Base-by-base conservation (phyloP, 768 basidiomycete genomes). In the Holtermanniella nyarrowii region DNA sequence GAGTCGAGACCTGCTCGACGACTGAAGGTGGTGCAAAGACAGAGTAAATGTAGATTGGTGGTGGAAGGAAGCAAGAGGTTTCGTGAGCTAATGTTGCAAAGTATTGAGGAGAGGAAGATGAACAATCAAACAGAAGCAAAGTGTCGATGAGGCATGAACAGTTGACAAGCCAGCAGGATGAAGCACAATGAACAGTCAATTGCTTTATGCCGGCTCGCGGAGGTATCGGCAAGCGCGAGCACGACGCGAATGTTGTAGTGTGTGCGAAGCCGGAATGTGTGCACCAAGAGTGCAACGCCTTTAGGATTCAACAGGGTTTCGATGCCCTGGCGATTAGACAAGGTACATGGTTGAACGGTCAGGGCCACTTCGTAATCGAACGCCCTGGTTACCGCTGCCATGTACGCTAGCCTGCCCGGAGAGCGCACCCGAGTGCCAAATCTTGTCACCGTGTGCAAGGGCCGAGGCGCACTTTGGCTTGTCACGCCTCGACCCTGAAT, bases 1-100 rank as follows among this genome's bases (percentile, higher is more conserved):
- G 46, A 43, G 54, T 5, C 24, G 46, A 48, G 46, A 37, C 46
- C 46, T 48, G 46, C 46, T 48, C 46, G 46, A 14, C 5, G 27
- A n/a, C n/a, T n/a, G n/a, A n/a, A n/a, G n/a, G n/a, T n/a, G n/a
- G n/a, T n/a, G n/a, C n/a, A n/a, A n/a, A n/a, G n/a, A n/a, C n/a
- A n/a, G n/a, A n/a, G n/a, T n/a, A n/a, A n/a, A n/a, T n/a, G n/a
- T n/a, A n/a, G n/a, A n/a, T n/a, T n/a, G n/a, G n/a, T n/a, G n/a
- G n/a, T n/a, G n/a, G n/a, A n/a, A n/a, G n/a, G n/a, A n/a, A n/a
- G n/a, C n/a, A n/a, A n/a, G n/a, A n/a, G n/a, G n/a, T n/a, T n/a
- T n/a, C n/a, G n/a, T n/a, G n/a, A n/a, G n/a, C n/a, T n/a, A n/a
- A n/a, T n/a, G n/a, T 46, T 13, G 25, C 7, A 26, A 46, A 26